A percentile compares a stretch with the other conserved stretches of the same genome.
Evolutionary conservation across 169 alveolate species (phyloP).

Genomic region (Eimeria necatrix): DNA sequence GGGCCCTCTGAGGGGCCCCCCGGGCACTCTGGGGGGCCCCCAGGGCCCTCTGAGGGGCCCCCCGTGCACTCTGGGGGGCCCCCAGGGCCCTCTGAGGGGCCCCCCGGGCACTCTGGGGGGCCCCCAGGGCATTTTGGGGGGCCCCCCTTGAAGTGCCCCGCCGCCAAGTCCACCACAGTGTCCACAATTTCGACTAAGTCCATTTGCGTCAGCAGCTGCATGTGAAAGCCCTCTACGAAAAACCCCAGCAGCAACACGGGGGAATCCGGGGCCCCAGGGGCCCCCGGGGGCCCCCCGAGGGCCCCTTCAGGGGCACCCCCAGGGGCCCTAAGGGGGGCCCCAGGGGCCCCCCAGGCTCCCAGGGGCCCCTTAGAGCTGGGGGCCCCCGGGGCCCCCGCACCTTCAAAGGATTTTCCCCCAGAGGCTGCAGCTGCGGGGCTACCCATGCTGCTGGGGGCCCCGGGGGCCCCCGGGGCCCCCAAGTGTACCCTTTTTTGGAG

Average conservation of each 20-base stretch:
- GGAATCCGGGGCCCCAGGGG: neutral
- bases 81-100: no score
- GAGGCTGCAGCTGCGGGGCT: no score
- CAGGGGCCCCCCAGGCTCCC: neutral
- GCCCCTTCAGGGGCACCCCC: neutral
- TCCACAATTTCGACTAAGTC: neutral
- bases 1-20: no score
- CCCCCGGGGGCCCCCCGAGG: constrained; percentile 16
- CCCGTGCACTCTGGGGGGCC: no score
- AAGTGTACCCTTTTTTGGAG: neutral
- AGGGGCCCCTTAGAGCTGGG: neutral
- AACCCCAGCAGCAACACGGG: constrained; percentile 32
- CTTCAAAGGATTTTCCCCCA: no score
- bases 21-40: no score
- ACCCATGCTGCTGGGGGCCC: no score
- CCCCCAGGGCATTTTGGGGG: no score
- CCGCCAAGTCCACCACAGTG: constrained; percentile 3
- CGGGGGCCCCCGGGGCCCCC: neutral
- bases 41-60: no score
- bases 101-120: no score
- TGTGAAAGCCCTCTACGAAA: constrained; percentile 17
- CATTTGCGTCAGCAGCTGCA: constrained; percentile 2
- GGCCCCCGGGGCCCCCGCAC: constrained; percentile 5
- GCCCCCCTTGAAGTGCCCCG: neutral
- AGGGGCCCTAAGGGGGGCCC: no score